These are phyloP conservation scores for Naumovozyma dairenensis DNA, from an alignment of 805 yeast genomes.

Conservation along the genomic window DNA sequence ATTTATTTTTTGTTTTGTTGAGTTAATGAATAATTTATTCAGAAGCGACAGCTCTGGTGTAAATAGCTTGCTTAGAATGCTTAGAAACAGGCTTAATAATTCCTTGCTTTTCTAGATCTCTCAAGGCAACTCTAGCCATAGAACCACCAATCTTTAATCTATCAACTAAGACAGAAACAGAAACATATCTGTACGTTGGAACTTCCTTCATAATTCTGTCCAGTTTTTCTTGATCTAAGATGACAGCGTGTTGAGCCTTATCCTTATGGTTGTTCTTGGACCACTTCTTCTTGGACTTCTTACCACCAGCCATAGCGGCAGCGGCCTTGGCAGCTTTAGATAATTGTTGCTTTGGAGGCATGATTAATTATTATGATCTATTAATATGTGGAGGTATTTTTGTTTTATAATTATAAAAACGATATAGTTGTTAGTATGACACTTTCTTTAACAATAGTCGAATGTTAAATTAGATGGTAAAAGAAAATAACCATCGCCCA, in stretches of 20 bases:
- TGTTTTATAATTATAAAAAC: too few relatives aligned
- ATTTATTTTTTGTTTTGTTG: too few relatives aligned
- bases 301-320: conserved; percentile 99
- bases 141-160: conserved; percentile 99
- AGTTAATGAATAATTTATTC: conserved; percentile 46
- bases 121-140: conserved; percentile 94
- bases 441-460: too few relatives aligned
- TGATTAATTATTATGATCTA: conserved; percentile 35
- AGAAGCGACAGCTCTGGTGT: conserved; percentile 71
- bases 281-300: conserved; percentile 99
- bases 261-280: conserved; percentile 99
- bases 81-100: conserved; percentile 85
- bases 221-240: conserved; percentile 95
- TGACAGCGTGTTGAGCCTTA: conserved; percentile 97
- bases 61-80: conserved; percentile 95
- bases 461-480: too few relatives aligned
- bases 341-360: conserved; percentile 99
- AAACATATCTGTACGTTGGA: conserved; percentile 96
- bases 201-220: conserved; percentile 99
- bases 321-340: conserved; percentile 99
- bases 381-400: neutral
- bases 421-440: too few relatives aligned
- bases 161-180: conserved; percentile 97
- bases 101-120: conserved; percentile 92
- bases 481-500: too few relatives aligned